Evolutionary conservation across 805 yeast species (phyloP).

Genomic region (Naumovozyma castellii): DNA sequence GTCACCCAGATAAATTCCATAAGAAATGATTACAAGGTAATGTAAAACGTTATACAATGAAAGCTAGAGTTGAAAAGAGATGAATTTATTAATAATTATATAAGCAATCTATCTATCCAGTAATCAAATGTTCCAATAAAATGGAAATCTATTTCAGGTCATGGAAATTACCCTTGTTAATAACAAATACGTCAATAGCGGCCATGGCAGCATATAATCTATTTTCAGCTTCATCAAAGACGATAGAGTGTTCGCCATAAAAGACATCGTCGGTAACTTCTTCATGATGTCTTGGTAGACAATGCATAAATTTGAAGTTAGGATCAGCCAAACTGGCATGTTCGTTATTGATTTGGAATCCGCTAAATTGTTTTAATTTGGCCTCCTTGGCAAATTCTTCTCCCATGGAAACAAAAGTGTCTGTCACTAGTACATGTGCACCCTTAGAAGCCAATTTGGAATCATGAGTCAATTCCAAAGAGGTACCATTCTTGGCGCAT

Average conservation of each 20-base stretch:
- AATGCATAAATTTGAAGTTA: conserved; percentile 91
- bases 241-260: conserved; percentile 73
- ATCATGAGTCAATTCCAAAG: conserved; percentile 54
- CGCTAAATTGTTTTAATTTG: conserved; percentile 71
- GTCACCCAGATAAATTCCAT: too few relatives aligned
- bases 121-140: background rate
- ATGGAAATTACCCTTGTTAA: conserved; percentile 61
- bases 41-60: background rate
- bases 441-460: conserved; percentile 63
- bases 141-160: conserved; percentile 6
- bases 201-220: conserved; percentile 94
- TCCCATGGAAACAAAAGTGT: conserved; percentile 97
- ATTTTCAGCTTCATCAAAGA: conserved; percentile 93
- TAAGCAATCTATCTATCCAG: background rate
- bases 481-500: conserved; percentile 41
- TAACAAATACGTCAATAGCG: conserved; percentile 79
- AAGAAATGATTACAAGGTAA: too few relatives aligned
- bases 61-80: background rate
- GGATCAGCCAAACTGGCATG: conserved; percentile 53
- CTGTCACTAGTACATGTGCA: conserved; percentile 84
- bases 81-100: background rate
- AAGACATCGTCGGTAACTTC: conserved; percentile 93
- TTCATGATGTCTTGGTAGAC: conserved; percentile 90
- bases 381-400: conserved; percentile 70
- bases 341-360: conserved; percentile 72